These are phyloP conservation scores for Metarhizium anisopliae DNA, from an alignment of 2,329 filamentous ascomycete species.

Conservation along the genomic window DNA sequence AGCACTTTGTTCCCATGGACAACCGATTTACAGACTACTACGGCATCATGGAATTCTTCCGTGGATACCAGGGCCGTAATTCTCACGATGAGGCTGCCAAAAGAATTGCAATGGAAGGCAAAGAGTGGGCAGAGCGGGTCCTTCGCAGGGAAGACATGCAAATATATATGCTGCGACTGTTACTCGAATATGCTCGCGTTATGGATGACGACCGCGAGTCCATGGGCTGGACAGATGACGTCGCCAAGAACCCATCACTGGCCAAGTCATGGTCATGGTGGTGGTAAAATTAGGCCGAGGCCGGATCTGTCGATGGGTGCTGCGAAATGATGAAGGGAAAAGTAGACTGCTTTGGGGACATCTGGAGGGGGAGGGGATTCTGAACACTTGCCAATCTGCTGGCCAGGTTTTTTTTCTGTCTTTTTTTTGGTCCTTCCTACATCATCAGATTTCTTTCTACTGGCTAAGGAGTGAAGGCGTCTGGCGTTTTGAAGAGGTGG, in stretches of 20 bases:
- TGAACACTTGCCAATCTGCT: background rate
- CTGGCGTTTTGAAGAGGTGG: slow-evolving; percentile 2
- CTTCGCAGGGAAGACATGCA: slow-evolving; percentile 65
- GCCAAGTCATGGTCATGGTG: slow-evolving; percentile 21
- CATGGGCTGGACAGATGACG: slow-evolving; percentile 48
- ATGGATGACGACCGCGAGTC: slow-evolving; percentile 40
- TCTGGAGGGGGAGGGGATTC: background rate
- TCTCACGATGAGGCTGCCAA: slow-evolving; percentile 50
- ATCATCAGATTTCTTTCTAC: too few species aligned
- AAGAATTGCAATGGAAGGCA: slow-evolving; percentile 56
- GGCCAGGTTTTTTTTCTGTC: background rate
- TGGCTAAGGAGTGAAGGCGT: background rate
- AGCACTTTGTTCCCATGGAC: slow-evolving; percentile 75
- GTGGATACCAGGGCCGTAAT: slow-evolving; percentile 43
- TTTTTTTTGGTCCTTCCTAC: background rate
- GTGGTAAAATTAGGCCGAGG: slow-evolving; percentile 1
- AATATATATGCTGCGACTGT: slow-evolving; percentile 56
- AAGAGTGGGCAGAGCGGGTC: slow-evolving; percentile 60
- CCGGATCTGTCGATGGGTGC: background rate
- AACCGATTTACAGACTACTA: slow-evolving; percentile 64
- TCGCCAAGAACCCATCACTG: slow-evolving; percentile 26
- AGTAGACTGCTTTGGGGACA: too few species aligned
- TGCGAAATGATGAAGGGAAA: background rate
- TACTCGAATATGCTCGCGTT: slow-evolving; percentile 54
- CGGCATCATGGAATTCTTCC: slow-evolving; percentile 65